Evolutionary conservation across 306 rosid genomes (phyloP).

Genomic region (Alnus rubra): DNA sequence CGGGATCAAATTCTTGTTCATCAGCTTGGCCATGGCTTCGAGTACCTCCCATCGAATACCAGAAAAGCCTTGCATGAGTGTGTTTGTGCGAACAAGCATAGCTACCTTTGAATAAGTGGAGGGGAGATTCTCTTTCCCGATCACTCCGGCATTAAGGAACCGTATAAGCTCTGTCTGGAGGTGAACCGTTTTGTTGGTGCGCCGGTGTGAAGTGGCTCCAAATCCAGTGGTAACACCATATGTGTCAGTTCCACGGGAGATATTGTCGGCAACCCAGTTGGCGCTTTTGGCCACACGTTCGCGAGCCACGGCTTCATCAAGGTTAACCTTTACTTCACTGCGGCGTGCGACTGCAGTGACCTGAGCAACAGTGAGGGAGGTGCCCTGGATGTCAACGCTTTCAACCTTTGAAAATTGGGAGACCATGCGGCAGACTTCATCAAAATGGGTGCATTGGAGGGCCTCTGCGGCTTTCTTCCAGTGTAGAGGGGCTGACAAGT

Average conservation of each 20-base stretch:
- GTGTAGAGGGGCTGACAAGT: slow-evolving; percentile 13
- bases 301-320: slow-evolving; percentile 26
- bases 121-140: slow-evolving; percentile 33
- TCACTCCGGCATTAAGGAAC: slow-evolving; percentile 40
- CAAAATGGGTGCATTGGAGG: slow-evolving; percentile 30
- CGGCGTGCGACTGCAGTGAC: slow-evolving; percentile 39
- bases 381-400: slow-evolving; percentile 32
- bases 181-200: slow-evolving; percentile 29
- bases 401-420: slow-evolving; percentile 22
- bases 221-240: slow-evolving; percentile 46
- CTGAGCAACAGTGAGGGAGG: slow-evolving; percentile 33
- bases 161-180: slow-evolving; percentile 45
- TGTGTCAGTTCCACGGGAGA: slow-evolving; percentile 29
- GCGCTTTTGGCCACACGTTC: slow-evolving; percentile 36
- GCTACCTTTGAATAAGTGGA: slow-evolving; percentile 31
- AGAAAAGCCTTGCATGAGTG: slow-evolving; percentile 43
- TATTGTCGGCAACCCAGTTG: slow-evolving; percentile 34
- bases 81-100: slow-evolving; percentile 40
- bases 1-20: slow-evolving; percentile 39
- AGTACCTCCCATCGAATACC: slow-evolving; percentile 40
- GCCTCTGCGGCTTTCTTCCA: slow-evolving; percentile 36
- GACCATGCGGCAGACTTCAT: slow-evolving; percentile 36
- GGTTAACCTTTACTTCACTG: slow-evolving; percentile 22
- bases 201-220: slow-evolving; percentile 38
- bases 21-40: slow-evolving; percentile 33